A percentile compares a stretch with the other conserved stretches of the same genome.
Evolutionary conservation across 2,329 filamentous ascomycete genomes (phyloP).

Genomic region (Fusarium duplospermum): DNA sequence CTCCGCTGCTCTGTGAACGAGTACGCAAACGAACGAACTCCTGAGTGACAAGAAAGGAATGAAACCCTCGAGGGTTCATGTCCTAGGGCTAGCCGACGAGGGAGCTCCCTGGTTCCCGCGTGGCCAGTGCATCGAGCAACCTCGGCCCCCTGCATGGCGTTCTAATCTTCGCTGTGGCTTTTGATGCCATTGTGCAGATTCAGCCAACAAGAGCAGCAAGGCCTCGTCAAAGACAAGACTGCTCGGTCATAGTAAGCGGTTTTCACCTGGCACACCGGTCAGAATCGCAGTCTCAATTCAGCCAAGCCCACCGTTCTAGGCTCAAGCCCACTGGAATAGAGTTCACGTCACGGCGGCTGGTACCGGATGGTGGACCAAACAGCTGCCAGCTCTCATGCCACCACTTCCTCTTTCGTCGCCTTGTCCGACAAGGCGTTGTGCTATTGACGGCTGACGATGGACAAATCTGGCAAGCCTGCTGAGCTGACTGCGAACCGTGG

Average conservation of each 20-base stretch:
- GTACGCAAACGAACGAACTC: slow-evolving; percentile 15
- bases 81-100: slow-evolving; percentile 34
- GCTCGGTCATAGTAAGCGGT: slow-evolving; percentile 5
- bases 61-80: slow-evolving; percentile 19
- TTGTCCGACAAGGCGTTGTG: slow-evolving; percentile 28
- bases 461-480: slow-evolving; percentile 20
- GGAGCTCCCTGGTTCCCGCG: slow-evolving; percentile 37
- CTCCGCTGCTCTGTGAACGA: background rate
- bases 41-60: slow-evolving; percentile 17
- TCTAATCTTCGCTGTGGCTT: slow-evolving; percentile 14
- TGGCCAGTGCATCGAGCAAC: slow-evolving; percentile 35
- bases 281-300: slow-evolving; percentile 6
- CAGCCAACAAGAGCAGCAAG: slow-evolving; percentile 9
- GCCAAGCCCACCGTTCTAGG: slow-evolving; percentile 29
- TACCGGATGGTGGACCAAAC: slow-evolving; percentile 25
- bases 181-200: slow-evolving; percentile 25
- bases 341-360: slow-evolving; percentile 35
- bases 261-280: slow-evolving; percentile 10
- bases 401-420: slow-evolving; percentile 36
- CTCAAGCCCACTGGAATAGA: slow-evolving; percentile 21
- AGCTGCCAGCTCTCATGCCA: slow-evolving; percentile 19
- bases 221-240: slow-evolving; percentile 5
- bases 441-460: slow-evolving; percentile 23
- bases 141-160: slow-evolving; percentile 17
- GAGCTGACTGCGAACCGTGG: slow-evolving; percentile 37